Base-by-base conservation (phyloP, 805 yeast genomes). In the Starmerella khaoyaiensis region DNA sequence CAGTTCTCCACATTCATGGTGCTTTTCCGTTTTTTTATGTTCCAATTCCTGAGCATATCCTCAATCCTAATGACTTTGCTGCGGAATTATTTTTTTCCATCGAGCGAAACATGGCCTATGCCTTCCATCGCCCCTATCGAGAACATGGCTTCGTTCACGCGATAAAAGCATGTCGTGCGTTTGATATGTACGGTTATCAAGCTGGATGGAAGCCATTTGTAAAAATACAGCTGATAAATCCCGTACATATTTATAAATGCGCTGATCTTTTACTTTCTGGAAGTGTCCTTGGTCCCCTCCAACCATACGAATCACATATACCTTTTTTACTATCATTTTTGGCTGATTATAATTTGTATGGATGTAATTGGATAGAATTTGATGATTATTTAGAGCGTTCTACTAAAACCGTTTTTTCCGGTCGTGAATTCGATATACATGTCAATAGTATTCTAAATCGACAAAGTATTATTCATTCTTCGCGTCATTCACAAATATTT, bases 121-220 rank as follows among this genome's bases (percentile, higher is more conserved):
- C 52, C 0, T 52, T 47, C 38, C 48, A 53, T 14, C 44, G 58
- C 6, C 31, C 40, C 44, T 44, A 23, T 31, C 36, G 19, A 31
- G 43, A 2, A 31, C 44, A 6, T 40, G 42, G 12, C 20, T 60
- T 50, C 44, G 55, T 61, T 7, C 57, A 60, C 16, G 45, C 49
- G 16, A 49, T 61, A 7, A 36, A 49, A 5, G 53, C 81, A 0
- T 79, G 93, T 36, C 72, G 74, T 44, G 95, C 78, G 0, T 64
- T 71, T 0, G 87, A 93, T 0, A 77, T 86, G 33, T 90, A 90
- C 54, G 97, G 97, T 0, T 87, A 69, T 54, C 73, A 72, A 46
- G 64, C 71, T 2, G 83, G 83, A 0, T 69, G 73, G 60, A 49
- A 62, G n/a, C 58, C 69, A 1, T 79, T 71, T 50, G 69, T 79